Conservation (phyloP, 768 basidiomycete species). For the Boletus patriciae region DNA sequence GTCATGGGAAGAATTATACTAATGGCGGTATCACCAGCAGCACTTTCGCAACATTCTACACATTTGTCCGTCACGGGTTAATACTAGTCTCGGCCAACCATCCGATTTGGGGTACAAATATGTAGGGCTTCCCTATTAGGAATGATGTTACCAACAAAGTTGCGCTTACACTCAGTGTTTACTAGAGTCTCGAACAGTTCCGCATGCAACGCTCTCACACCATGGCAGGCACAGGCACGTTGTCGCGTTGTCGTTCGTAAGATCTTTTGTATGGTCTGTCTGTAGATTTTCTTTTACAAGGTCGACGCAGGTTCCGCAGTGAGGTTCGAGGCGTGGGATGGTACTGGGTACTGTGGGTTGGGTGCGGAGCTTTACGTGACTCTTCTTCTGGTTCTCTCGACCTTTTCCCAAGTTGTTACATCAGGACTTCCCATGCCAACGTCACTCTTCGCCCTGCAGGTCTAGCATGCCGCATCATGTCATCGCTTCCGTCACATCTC, state of each 20-base stretch:
- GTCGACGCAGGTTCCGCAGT: background rate
- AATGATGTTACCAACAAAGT: background rate
- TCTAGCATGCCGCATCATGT: no score
- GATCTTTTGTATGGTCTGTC: background rate
- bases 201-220: background rate
- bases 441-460: no score
- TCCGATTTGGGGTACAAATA: no score
- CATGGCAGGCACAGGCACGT: background rate
- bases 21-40: no score
- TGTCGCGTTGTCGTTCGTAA: background rate
- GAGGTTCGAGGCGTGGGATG: background rate
- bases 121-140: background rate
- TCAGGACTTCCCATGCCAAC: no score
- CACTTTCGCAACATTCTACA: no score
- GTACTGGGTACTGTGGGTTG: background rate
- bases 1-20: no score
- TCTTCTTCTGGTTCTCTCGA: background rate
- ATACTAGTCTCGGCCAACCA: background rate
- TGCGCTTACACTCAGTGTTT: conserved; percentile 1
- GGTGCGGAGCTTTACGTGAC: background rate
- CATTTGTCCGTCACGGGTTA: no score
- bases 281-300: background rate
- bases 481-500: no score
- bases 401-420: no score
- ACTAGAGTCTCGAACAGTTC: background rate